Percentiles rank a stretch among this genome's conserved stretches.
phyloP scores from a whole-genome alignment of 148 eudicot species.

The Selenicereus undatus region DNA sequence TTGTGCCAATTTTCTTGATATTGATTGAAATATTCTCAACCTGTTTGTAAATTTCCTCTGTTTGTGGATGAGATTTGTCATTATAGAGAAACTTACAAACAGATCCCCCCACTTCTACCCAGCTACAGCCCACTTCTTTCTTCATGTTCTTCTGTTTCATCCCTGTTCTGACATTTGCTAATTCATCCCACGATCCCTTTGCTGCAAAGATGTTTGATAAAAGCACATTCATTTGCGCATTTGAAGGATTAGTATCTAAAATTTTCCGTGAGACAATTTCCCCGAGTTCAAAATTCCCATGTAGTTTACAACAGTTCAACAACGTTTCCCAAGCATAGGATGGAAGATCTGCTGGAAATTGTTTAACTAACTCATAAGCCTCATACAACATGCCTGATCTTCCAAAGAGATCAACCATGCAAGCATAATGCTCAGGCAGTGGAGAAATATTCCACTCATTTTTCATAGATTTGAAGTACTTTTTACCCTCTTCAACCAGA shows the following conservation, averaged over 20 bases:
- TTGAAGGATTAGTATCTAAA: constrained; percentile 22
- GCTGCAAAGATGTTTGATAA: constrained; percentile 46
- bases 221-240: constrained; percentile 39
- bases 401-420: constrained; percentile 54
- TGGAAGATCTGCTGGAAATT: constrained; percentile 35
- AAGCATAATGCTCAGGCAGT: constrained; percentile 45
- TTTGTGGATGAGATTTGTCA: constrained; percentile 39
- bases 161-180: constrained; percentile 30
- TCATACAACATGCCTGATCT: constrained; percentile 46
- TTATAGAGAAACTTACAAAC: constrained; percentile 38
- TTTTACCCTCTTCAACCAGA: constrained; percentile 39
- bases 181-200: constrained; percentile 45
- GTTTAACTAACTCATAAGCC: constrained; percentile 45
- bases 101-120: constrained; percentile 44
- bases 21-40: constrained; percentile 38
- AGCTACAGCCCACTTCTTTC: constrained; percentile 49
- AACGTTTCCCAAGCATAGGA: constrained; percentile 46
- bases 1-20: constrained; percentile 29
- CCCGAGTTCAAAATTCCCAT: constrained; percentile 41
- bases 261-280: constrained; percentile 34
- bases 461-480: constrained; percentile 41
- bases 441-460: constrained; percentile 42
- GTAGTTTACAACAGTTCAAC: constrained; percentile 45
- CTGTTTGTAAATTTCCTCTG: constrained; percentile 37
- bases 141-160: constrained; percentile 31